phyloP scores from a whole-genome alignment of 2,329 filamentous ascomycete species.

The Trichothecium roseum region DNA sequence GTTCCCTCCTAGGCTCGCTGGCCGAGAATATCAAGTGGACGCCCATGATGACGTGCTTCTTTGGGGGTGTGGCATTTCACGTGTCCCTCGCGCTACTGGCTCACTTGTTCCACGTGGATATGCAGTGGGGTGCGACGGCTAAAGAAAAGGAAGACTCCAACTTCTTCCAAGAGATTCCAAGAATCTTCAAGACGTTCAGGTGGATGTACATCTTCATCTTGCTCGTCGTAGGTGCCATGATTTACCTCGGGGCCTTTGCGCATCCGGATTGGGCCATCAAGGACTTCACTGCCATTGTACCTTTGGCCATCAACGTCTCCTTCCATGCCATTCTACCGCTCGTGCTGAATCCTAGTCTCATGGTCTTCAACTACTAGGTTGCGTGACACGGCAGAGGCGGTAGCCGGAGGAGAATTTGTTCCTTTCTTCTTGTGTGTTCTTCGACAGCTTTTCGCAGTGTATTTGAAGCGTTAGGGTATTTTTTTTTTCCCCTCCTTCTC shows the following conservation, averaged over 20 bases:
- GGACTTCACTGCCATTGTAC: slow-evolving; percentile 48
- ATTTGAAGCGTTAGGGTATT: too few species aligned
- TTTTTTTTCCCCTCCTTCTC: too few species aligned
- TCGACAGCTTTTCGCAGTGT: too few species aligned
- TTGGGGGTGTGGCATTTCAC: slow-evolving; percentile 32
- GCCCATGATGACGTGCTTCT: slow-evolving; percentile 37
- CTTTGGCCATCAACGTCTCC: slow-evolving; percentile 31
- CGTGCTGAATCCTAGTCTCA: slow-evolving; percentile 50
- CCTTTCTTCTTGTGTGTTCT: too few species aligned
- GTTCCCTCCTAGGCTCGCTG: slow-evolving; percentile 30
- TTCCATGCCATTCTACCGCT: slow-evolving; percentile 42
- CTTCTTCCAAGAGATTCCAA: slow-evolving; percentile 45
- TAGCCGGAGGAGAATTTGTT: too few species aligned
- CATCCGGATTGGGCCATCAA: slow-evolving; percentile 47
- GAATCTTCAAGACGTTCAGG: slow-evolving; percentile 45
- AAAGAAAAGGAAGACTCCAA: slow-evolving; percentile 47
- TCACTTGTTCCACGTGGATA: slow-evolving; percentile 31
- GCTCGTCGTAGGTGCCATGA: slow-evolving; percentile 36
- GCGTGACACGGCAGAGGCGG: too few species aligned
- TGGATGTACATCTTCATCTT: slow-evolving; percentile 32
- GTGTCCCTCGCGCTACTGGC: slow-evolving; percentile 28
- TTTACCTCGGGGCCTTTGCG: slow-evolving; percentile 35
- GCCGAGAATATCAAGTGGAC: slow-evolving; percentile 49
- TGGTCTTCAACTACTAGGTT: slow-evolving; percentile 24
- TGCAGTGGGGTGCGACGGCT: slow-evolving; percentile 44